Percentiles rank a stretch among this genome's conserved stretches.
These are phyloP conservation scores for Aspergillus sp. DNA, from an alignment of 2,329 filamentous ascomycete genomes.

Conservation along the genomic window DNA sequence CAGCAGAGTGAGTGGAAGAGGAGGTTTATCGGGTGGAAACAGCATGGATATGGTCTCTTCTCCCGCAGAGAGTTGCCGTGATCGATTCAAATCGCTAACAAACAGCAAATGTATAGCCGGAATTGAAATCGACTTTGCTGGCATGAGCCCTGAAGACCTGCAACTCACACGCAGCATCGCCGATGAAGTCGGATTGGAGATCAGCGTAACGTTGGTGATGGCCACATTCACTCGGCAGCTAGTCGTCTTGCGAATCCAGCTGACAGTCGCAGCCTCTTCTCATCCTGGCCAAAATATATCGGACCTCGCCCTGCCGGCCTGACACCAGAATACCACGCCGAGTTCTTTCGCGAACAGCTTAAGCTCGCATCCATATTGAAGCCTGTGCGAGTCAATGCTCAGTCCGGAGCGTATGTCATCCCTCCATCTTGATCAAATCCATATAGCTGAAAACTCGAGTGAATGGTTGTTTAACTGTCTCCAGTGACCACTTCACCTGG, in stretches of 20 bases:
- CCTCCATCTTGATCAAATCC: neutral
- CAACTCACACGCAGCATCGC: slow-evolving; percentile 16
- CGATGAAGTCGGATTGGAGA: slow-evolving; percentile 26
- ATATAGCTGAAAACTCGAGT: neutral
- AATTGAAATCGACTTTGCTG: slow-evolving; percentile 27
- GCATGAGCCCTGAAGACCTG: slow-evolving; percentile 11
- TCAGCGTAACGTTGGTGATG: slow-evolving; percentile 23
- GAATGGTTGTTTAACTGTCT: neutral
- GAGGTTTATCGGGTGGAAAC: slow-evolving; percentile 27
- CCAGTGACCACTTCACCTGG: slow-evolving; percentile 36
- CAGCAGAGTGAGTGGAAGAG: slow-evolving; percentile 26
- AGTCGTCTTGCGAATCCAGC: neutral
- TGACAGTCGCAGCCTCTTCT: slow-evolving; percentile 18
- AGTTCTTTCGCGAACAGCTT: slow-evolving; percentile 24
- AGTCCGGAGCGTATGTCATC: slow-evolving; percentile 26
- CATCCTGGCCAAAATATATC: slow-evolving; percentile 25
- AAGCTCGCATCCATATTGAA: slow-evolving; percentile 16
- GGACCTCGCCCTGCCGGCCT: slow-evolving; percentile 25
- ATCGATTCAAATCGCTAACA: neutral
- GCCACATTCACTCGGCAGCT: no score
- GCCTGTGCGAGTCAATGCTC: slow-evolving; percentile 26
- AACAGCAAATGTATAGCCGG: slow-evolving; percentile 14
- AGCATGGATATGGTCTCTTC: slow-evolving; percentile 23
- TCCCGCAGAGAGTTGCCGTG: no score
- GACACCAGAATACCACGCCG: slow-evolving; percentile 21